Conservation (phyloP, 2,329 filamentous ascomycete genomes). For the Botryotinia narcissicola region DNA sequence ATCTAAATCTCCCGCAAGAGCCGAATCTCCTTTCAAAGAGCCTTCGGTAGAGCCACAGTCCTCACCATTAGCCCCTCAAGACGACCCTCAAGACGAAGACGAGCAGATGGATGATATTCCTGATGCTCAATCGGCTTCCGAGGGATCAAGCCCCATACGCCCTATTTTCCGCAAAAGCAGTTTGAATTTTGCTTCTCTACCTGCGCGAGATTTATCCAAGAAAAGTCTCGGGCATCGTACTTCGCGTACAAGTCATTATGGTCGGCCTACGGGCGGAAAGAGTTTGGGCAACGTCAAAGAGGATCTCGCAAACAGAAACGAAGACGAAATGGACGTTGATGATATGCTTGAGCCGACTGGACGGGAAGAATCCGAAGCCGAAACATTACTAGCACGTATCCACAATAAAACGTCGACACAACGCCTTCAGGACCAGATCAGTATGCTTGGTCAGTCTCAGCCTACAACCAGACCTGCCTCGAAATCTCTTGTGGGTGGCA, state of each 20-base stretch:
- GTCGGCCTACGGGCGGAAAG: conserved; percentile 69
- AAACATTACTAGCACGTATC: conserved; percentile 48
- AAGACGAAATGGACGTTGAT: conserved; percentile 54
- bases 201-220: conserved; percentile 83
- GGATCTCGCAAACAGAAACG: conserved; percentile 51
- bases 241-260: conserved; percentile 73
- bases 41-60: conserved; percentile 6
- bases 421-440: conserved; percentile 88
- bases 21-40: conserved; percentile 19
- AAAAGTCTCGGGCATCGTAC: conserved; percentile 74
- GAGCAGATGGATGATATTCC: conserved; percentile 45
- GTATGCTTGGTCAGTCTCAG: conserved; percentile 59
- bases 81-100: conserved; percentile 35
- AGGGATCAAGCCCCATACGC: conserved; percentile 70
- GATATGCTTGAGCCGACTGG: conserved; percentile 42
- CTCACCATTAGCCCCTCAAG: conserved; percentile 9
- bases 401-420: conserved; percentile 94
- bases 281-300: conserved; percentile 56
- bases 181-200: conserved; percentile 88
- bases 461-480: conserved; percentile 35
- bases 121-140: conserved; percentile 59
- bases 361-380: conserved; percentile 43
- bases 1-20: conserved; percentile 22
- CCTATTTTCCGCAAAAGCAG: conserved; percentile 86
- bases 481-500: conserved; percentile 36